Evolutionary conservation across 2,329 filamentous ascomycete species (phyloP).

Genomic region (Cryphonectria parasitica): DNA sequence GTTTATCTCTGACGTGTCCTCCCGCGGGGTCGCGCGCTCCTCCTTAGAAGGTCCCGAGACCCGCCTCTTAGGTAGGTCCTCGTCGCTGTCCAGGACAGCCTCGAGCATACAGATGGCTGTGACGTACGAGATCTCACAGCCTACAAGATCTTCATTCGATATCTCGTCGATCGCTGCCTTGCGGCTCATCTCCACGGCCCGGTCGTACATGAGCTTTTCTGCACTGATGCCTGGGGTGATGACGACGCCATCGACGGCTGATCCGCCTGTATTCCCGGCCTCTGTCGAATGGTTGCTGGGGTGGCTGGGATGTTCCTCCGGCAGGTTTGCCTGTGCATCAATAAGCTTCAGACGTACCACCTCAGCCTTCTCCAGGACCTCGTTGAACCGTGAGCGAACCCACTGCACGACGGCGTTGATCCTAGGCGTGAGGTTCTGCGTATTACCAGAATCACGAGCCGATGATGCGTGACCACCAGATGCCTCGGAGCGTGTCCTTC

Average conservation of each 20-base stretch:
- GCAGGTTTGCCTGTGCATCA: slow-evolving; percentile 82
- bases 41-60: slow-evolving; percentile 46
- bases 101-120: slow-evolving; percentile 95
- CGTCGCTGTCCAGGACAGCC: slow-evolving; percentile 87
- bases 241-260: slow-evolving; percentile 76
- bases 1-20: slow-evolving; percentile 57
- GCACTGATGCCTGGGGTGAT: slow-evolving; percentile 89
- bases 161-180: slow-evolving; percentile 95
- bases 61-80: slow-evolving; percentile 50
- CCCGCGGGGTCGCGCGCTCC: slow-evolving; percentile 47
- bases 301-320: slow-evolving; percentile 83
- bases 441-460: slow-evolving; percentile 46
- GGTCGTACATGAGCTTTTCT: slow-evolving; percentile 97
- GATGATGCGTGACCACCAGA: slow-evolving; percentile 45
- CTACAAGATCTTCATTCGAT: slow-evolving; percentile 82
- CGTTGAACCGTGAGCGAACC: slow-evolving; percentile 93
- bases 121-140: slow-evolving; percentile 90
- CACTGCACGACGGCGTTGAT: slow-evolving; percentile 96
- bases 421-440: slow-evolving; percentile 63
- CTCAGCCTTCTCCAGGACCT: slow-evolving; percentile 94
- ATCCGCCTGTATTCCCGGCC: slow-evolving; percentile 60
- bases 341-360: slow-evolving; percentile 86
- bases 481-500: slow-evolving; percentile 66
- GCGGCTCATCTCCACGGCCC: slow-evolving; percentile 94
- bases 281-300: slow-evolving; percentile 74